Base-by-base conservation (phyloP, 306 rosid species). In the Prosopis cineraria region DNA sequence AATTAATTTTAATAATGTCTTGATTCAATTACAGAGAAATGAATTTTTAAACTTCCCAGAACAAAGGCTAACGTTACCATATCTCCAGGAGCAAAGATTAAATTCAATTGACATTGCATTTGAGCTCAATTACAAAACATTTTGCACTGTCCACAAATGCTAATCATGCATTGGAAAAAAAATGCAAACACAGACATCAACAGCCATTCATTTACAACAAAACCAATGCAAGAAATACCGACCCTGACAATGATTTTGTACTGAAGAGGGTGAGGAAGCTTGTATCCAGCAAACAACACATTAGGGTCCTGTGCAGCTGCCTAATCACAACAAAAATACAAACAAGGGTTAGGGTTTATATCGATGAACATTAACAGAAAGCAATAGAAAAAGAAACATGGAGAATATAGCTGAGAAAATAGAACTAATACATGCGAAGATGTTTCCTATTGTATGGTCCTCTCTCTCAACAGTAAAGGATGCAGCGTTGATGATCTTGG, bases 261-360 rank as follows among this genome's bases (percentile, higher is more conserved):
- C 89, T 92, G 89, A 33, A 94, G 97, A 64, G 98, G 98, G 55
- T 92, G 97, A 55, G 97, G 95, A 82, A 94, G 97, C 90, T 90
- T 89, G 93, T 94, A 94, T 25, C 92, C 98, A 39, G 97, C 94
- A 33, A 94, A 94, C 16, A 94, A 62, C 33, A 94, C 98, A 79
- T 85, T 94, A 7, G 91, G 90, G 47, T 92, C 97, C 91, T 86
- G 72, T 94, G 97, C 8, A 94, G 78, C 79, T 94, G 98, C 97
- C 97, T 92, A 88, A 70, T 65, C 7, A 62, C 7, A 29, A 16
- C 12, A 5, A 12, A 19, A 45, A 59, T 6, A 13, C 31, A 5
- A 43, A 53, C n/a, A 24, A 25, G 13, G 81, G 22, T 62, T n/a
- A 75, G 55, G 75, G 71, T 74, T 78, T 34, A 7, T n/a, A 10